Evolutionary conservation across 2,329 filamentous ascomycete species (phyloP), one percentile per base, ranked within the genome.

Genomic region (Phoma sp.): DNA sequence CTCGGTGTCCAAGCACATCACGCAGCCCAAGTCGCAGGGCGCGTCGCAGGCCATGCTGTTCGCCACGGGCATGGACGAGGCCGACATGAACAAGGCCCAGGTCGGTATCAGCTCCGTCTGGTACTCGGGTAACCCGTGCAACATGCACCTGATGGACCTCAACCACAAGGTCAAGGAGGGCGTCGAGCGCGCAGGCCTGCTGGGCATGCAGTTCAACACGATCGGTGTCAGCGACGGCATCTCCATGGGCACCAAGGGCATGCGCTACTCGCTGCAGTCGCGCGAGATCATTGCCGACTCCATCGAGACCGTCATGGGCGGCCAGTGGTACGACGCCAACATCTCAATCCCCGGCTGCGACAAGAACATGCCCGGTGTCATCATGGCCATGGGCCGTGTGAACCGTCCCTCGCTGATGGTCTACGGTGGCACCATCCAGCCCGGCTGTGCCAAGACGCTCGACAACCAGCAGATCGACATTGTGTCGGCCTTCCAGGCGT

Each of bases 31-130:
- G 81, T 95, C 94, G 31, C 95, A 99, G 81, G 95, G 95, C 66
- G 95, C 96, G 51, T 98, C 95, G 37, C 95, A 99, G 81, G 95
- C 96, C 62, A 99, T 99, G 96, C 84, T 99, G 53, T 99, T 96
- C 82, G 95, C 91, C 65, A 97, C 94, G 1, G 96, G 96, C 49
- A 82, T 99, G 69, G 86, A 81, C 37, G 91, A 96, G 72, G 84
- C 84, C 52, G 93, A 96, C 77, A 91, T 98, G 88, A 88, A 89
- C 81, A 99, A 98, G 82, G 90, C 95, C 24, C 96, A 99, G 81
- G 89, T 99, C 67, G 95, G 95, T 65, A 98, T 99, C 74, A 96
- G 94, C 37, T 97, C 93, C 6, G 93, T 98, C 58, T 99, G 95
- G 95, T 97, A 94, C 80, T 89, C 92, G 67, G 95, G 95, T 54